A percentile compares a stretch with the other conserved stretches of the same genome.
Evolutionary conservation across 2,329 filamentous ascomycete genomes (phyloP).

Genomic region (Fusarium oligoseptatum): DNA sequence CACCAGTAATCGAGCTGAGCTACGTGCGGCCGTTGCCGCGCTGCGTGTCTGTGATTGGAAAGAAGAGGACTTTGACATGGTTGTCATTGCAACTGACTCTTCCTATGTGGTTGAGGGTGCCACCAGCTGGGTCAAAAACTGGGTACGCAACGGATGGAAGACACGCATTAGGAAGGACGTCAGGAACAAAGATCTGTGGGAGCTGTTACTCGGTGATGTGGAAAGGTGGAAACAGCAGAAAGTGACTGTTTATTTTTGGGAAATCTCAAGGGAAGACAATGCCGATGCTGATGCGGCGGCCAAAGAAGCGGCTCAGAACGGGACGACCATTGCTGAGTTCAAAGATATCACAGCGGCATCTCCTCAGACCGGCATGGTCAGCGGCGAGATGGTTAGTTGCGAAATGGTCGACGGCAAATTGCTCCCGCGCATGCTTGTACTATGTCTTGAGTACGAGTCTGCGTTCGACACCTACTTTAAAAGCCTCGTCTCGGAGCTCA

Average conservation of each 20-base stretch:
- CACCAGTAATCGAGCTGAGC: constrained; percentile 58
- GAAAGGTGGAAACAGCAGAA: constrained; percentile 48
- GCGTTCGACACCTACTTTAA: neutral
- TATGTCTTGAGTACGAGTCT: constrained; percentile 10
- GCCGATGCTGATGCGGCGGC: constrained; percentile 56
- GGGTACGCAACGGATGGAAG: constrained; percentile 58
- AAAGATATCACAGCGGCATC: neutral
- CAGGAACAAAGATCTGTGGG: constrained; percentile 67
- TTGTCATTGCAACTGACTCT: constrained; percentile 56
- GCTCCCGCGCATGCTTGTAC: neutral
- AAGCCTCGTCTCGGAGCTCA: neutral
- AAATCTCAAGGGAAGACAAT: constrained; percentile 60
- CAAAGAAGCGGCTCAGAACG: constrained; percentile 46
- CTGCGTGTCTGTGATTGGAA: constrained; percentile 40
- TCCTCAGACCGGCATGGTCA: neutral
- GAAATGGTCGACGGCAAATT: no score
- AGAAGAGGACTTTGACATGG: constrained; percentile 46
- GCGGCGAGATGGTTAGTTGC: neutral
- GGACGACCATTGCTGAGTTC: neutral
- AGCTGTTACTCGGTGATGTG: constrained; percentile 58
- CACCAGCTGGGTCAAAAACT: constrained; percentile 12
- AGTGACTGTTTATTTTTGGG: constrained; percentile 61
- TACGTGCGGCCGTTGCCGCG: constrained; percentile 19
- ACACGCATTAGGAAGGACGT: constrained; percentile 51
- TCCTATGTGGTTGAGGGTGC: constrained; percentile 26